These are phyloP conservation scores for Amanita pseudoporphyria DNA, from an alignment of 768 basidiomycete genomes.

Conservation along the genomic window DNA sequence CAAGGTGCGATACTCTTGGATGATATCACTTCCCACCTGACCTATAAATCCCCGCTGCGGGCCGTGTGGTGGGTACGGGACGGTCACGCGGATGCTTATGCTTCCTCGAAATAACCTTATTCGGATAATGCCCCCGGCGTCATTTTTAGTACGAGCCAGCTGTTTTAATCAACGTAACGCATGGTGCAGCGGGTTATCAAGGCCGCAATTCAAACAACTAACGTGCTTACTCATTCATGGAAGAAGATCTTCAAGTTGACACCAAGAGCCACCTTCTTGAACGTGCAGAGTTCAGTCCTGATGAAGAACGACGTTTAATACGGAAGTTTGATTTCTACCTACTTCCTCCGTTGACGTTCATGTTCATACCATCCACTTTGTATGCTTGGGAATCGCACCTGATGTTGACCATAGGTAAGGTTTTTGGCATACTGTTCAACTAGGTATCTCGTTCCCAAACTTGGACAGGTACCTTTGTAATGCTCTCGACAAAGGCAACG, in stretches of 20 bases:
- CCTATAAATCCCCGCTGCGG: too few relatives aligned
- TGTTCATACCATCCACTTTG: constrained; percentile 18
- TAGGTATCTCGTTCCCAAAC: neutral
- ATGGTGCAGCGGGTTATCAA: neutral
- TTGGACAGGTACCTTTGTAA: constrained; percentile 36
- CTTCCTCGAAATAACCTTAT: too few relatives aligned
- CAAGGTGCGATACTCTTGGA: too few relatives aligned
- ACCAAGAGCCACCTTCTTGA: neutral
- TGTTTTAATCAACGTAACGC: neutral
- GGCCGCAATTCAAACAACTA: neutral
- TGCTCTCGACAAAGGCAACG: constrained; percentile 39
- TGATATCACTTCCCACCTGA: too few relatives aligned
- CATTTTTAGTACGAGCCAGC: too few relatives aligned
- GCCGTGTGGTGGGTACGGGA: too few relatives aligned
- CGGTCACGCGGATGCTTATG: too few relatives aligned
- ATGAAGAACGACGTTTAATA: constrained; percentile 23
- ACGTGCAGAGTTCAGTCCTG: constrained; percentile 6
- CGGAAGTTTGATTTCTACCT: constrained; percentile 33
- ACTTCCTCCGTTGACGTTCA: constrained; percentile 33
- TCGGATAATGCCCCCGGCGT: too few relatives aligned
- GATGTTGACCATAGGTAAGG: neutral
- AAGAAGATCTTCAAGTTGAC: neutral
- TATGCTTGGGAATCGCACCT: neutral
- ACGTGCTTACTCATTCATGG: neutral
- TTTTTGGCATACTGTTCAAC: neutral